Conservation (phyloP, 306 rosid species). For the Acacia confusa region DNA sequence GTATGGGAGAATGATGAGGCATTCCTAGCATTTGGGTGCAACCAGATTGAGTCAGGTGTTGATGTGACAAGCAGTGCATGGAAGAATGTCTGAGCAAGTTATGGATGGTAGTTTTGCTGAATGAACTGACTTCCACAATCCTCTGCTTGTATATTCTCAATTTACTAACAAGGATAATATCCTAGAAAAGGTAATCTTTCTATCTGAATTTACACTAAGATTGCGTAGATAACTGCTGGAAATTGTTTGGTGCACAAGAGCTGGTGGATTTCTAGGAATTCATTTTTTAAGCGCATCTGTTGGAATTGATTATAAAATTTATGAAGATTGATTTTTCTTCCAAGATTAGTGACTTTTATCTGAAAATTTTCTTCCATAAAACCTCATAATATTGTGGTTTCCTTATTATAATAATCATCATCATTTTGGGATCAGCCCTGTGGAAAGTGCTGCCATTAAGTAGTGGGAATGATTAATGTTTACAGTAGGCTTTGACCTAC, state of each 20-base stretch:
- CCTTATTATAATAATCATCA: neutral
- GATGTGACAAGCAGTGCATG: constrained; percentile 33
- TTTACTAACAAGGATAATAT: constrained; percentile 34
- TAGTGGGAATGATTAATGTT: constrained; percentile 17
- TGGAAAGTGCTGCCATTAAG: constrained; percentile 22
- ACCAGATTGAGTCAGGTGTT: constrained; percentile 32
- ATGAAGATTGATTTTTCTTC: constrained; percentile 19
- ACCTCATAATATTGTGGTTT: neutral
- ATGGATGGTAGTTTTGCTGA: constrained; percentile 42
- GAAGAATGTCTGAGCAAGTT: constrained; percentile 33
- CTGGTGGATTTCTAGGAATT: constrained; percentile 14
- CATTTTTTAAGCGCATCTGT: constrained; percentile 19
- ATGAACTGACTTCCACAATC: constrained; percentile 31
- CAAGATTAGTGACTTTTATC: neutral
- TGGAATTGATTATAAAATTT: constrained; percentile 33
- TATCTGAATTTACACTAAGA: constrained; percentile 14
- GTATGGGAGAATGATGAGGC: constrained; percentile 37
- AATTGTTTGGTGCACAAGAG: constrained; percentile 22
- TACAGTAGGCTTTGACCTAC: neutral
- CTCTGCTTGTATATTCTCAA: constrained; percentile 46
- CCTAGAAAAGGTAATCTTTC: constrained; percentile 51
- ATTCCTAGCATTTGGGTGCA: constrained; percentile 23
- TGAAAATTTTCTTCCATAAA: neutral
- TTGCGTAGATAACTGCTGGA: neutral
- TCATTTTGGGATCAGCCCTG: constrained; percentile 4